Conservation (phyloP, 495 filamentous ascomycete species). For the Penicillium tannophilum region DNA sequence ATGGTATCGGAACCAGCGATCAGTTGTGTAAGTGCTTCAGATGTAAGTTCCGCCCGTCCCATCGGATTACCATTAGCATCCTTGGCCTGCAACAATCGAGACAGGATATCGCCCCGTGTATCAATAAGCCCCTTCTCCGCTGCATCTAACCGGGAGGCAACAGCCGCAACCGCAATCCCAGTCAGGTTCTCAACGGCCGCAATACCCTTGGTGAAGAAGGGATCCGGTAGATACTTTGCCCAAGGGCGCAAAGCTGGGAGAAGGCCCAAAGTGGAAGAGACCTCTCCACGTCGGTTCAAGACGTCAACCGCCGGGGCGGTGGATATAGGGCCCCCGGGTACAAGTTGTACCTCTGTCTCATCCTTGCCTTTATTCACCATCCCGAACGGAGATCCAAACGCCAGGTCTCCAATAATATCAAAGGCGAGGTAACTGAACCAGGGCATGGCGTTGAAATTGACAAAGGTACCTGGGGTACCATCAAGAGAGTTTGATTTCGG, state of each 20-base stretch:
- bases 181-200: constrained; percentile 40
- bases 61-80: constrained; percentile 72
- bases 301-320: constrained; percentile 41
- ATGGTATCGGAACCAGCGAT: constrained; percentile 84
- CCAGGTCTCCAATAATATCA: constrained; percentile 40
- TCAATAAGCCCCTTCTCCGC: constrained; percentile 34
- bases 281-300: constrained; percentile 42
- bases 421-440: constrained; percentile 93
- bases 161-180: constrained; percentile 68
- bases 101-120: constrained; percentile 68
- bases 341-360: constrained; percentile 46
- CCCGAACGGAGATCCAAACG: constrained; percentile 44
- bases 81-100: constrained; percentile 73
- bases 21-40: constrained; percentile 78
- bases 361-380: constrained; percentile 47
- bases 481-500: neutral
- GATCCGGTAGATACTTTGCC: constrained; percentile 41
- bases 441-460: constrained; percentile 66
- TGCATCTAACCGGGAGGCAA: constrained; percentile 64
- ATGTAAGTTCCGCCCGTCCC: constrained; percentile 69
- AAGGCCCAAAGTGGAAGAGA: constrained; percentile 40
- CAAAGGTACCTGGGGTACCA: constrained; percentile 26
- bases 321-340: constrained; percentile 26
- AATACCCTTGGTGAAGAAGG: constrained; percentile 41
- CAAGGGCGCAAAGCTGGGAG: constrained; percentile 38